Conservation (phyloP, 805 yeast species). For the Candida vartiovaarae region DNA sequence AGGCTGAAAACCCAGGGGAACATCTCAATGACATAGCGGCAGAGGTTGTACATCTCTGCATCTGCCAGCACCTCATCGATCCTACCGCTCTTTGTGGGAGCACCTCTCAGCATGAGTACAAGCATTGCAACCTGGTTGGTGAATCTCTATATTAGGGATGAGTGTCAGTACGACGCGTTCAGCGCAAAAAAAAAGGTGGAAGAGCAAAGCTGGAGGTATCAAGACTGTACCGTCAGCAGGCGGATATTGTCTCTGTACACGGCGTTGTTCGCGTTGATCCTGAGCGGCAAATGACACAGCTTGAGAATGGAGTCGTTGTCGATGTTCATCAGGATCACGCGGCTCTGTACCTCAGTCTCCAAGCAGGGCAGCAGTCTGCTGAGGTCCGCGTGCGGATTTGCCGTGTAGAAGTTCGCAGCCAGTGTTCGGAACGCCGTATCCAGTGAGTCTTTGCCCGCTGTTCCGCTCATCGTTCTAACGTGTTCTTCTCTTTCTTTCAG, state of each 20-base stretch:
- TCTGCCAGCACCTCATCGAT: background rate
- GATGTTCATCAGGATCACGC: background rate
- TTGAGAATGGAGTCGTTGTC: slow-evolving; percentile 2
- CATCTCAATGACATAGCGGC: background rate
- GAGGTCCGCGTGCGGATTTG: background rate
- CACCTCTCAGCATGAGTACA: background rate
- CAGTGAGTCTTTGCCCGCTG: background rate
- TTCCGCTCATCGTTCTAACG: background rate
- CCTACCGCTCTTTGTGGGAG: background rate
- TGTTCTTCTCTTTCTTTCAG: background rate
- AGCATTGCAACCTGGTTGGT: background rate
- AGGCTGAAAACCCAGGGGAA: slow-evolving; percentile 2
- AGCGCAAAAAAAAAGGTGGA: background rate
- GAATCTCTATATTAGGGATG: background rate
- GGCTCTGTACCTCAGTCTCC: slow-evolving; percentile 1
- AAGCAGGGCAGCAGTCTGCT: background rate
- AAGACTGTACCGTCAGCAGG: background rate
- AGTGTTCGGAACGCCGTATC: background rate
- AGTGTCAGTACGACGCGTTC: background rate
- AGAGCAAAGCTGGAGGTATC: background rate
- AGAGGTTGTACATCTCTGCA: background rate
- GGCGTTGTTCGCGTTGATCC: background rate
- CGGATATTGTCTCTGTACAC: slow-evolving; percentile 2
- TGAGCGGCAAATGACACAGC: slow-evolving; percentile 1
- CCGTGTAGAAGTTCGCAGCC: background rate